Base-by-base conservation (phyloP, 2,329 filamentous ascomycete genomes). In the Aspergillus sp. region DNA sequence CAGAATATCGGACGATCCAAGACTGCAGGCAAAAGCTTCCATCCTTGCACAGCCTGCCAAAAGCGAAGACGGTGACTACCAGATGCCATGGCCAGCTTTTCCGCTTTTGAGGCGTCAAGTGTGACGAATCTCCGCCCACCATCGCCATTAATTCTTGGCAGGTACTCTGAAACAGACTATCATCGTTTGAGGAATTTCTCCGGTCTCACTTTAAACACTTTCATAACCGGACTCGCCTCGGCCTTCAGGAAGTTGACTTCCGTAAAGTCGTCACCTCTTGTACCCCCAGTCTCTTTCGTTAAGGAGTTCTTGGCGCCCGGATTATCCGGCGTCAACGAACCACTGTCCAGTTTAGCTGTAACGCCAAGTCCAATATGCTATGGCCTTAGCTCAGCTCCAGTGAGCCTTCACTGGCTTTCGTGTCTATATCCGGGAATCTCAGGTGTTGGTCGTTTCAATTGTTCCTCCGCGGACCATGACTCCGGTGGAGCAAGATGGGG, bases 71-170 rank as follows among this genome's bases (percentile, higher is more conserved):
- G 6, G 17, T 21, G 43, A 11, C 53, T 44, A 21, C 44, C 27
- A 24, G 45, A 43, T 27, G 37, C 23, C 14, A 50, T 49, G 44
- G 19, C 35, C 19, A 44, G 37, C 11, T n/a, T 23, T 15, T 40
- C 35, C 35, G 35, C 23, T 41, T 17, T 21, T 44, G 33, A 47
- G 15, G 52, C 3, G 15, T 27, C 14, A 17, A 88, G 80, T 12
- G 43, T 43, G 55, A 14, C 23, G 44, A 53, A 37, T 40, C 15
- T 43, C 45, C 31, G 44, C 45, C 31, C 44, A 27, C 37, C 45
- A 2, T 39, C 14, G 21, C 48, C 55, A 14, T 48, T 35, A 21
- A 33, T 23, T 6, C 58, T 61, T 62, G 54, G 57, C 60, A 53
- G 23, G 21, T 17, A 23, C 8, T 9, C 31, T 62, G 53, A 62